These are phyloP conservation scores for Fistulifera pelliculosa DNA, from an alignment of 108 stramenopile genomes.

Conservation along the genomic window DNA sequence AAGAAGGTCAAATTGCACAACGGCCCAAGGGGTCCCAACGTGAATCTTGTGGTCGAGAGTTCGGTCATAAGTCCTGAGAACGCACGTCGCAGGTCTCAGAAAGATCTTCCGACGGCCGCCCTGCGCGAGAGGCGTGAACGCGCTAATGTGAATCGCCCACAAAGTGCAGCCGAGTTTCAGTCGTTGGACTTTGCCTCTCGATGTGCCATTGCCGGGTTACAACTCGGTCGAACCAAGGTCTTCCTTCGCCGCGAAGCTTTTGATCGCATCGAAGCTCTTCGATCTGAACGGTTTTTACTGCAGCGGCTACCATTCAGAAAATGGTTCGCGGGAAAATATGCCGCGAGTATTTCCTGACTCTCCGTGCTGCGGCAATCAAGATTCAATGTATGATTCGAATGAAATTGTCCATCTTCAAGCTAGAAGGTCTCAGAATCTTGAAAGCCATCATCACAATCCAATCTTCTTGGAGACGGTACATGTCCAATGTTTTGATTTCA, in stretches of 20 bases:
- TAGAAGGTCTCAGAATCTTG: constrained; percentile 7
- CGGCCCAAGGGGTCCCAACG: constrained; percentile 12
- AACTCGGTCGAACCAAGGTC: neutral
- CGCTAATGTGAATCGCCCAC: constrained; percentile 48
- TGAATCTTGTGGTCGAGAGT: constrained; percentile 52
- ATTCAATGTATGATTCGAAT: constrained; percentile 47
- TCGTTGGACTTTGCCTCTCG: neutral
- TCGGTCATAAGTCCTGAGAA: constrained; percentile 60
- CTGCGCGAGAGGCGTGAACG: constrained; percentile 17
- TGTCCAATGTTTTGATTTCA: constrained; percentile 31
- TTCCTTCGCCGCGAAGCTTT: neutral
- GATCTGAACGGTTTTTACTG: constrained; percentile 10
- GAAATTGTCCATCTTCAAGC: constrained; percentile 13
- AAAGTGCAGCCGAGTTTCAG: constrained; percentile 43
- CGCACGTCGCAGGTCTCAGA: constrained; percentile 24
- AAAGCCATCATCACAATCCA: constrained; percentile 43
- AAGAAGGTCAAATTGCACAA: constrained; percentile 13
- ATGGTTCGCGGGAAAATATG: constrained; percentile 18
- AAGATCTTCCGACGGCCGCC: constrained; percentile 6
- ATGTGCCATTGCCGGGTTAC: neutral
- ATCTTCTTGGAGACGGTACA: constrained; percentile 41
- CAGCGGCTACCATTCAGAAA: constrained; percentile 47
- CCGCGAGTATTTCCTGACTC: neutral
- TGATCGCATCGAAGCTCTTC: neutral
- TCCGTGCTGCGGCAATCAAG: neutral